Evolutionary conservation across 2,329 filamentous ascomycete species (phyloP), one percentile per base, ranked within the genome.

Genomic region (Sporothrix brunneoviolacea): DNA sequence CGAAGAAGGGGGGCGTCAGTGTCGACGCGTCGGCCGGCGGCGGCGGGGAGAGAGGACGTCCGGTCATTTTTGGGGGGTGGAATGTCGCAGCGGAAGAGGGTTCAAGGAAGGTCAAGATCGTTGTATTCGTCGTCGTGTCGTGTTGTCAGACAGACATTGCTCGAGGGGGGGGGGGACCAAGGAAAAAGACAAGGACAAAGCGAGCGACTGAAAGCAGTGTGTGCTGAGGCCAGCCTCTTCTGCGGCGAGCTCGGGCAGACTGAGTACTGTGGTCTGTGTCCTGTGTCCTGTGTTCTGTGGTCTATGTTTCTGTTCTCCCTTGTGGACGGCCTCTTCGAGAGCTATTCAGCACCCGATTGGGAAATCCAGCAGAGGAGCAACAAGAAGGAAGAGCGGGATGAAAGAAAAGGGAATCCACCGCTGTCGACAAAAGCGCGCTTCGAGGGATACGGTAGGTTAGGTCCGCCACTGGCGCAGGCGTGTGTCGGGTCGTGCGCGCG

Each of bases 331-430:
- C 4, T 13, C 8, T 37, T 12, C 15, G 27, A 28, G 38, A 21
- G 45, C 53, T 57, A 57, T 57, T 57, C 49, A 55, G 46, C 47
- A 50, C 55, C 51, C 33, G 32, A 54, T 55, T 39, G 22, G 55
- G 55, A 52, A 45, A 7, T 12, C n/a, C n/a, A n/a, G 39, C 28
- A n/a, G 32, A n/a, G 41, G 18, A 22, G 40, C 28, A 43, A 10
- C 24, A 9, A 3, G 3, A 27, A 27, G 15, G 16, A 40, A 22
- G 15, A 15, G 24, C 18, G 13, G 18, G 22, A n/a, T n/a, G n/a
- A n/a, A n/a, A n/a, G n/a, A n/a, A n/a, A n/a, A n/a, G n/a, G n/a
- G n/a, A n/a, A n/a, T n/a, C n/a, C n/a, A n/a, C n/a, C n/a, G n/a
- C n/a, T n/a, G n/a, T n/a, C n/a, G n/a, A n/a, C n/a, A n/a, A n/a